A percentile compares a stretch with the other conserved stretches of the same genome.
These are phyloP conservation scores for Phialemoniopsis sp. DNA, from an alignment of 2,329 filamentous ascomycete species.

Conservation along the genomic window DNA sequence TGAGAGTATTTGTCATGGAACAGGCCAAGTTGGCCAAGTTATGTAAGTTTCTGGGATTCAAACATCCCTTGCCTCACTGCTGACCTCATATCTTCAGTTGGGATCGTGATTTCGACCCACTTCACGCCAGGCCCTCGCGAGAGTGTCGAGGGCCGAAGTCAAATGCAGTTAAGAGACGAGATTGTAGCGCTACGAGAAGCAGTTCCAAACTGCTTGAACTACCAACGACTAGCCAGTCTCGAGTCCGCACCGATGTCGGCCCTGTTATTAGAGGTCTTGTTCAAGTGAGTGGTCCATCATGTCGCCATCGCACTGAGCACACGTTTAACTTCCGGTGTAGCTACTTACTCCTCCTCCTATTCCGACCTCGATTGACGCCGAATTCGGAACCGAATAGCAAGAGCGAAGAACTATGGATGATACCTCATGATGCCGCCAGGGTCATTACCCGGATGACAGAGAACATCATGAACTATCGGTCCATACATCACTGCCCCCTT, in stretches of 20 bases:
- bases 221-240: too few relatives aligned
- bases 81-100: neutral
- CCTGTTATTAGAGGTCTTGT: too few relatives aligned
- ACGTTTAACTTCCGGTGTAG: neutral
- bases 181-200: too few relatives aligned
- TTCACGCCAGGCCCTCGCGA: neutral
- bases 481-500: conserved; percentile 3
- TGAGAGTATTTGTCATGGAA: conserved; percentile 1
- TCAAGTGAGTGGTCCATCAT: too few relatives aligned
- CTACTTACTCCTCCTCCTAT: conserved; percentile 1
- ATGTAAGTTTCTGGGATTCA: too few relatives aligned
- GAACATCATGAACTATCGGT: conserved; percentile 3
- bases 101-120: neutral
- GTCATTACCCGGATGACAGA: conserved; percentile 1
- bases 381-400: neutral
- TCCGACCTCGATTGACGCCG: conserved; percentile 1
- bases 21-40: conserved; percentile 1
- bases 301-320: too few relatives aligned
- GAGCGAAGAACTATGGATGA: conserved; percentile 1
- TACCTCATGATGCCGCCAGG: neutral
- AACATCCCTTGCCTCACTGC: neutral
- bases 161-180: too few relatives aligned
- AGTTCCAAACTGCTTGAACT: too few relatives aligned
- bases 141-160: too few relatives aligned
- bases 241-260: too few relatives aligned